These are phyloP conservation scores for Bipolaris cookei DNA, from an alignment of 2,329 filamentous ascomycete species.

Conservation along the genomic window DNA sequence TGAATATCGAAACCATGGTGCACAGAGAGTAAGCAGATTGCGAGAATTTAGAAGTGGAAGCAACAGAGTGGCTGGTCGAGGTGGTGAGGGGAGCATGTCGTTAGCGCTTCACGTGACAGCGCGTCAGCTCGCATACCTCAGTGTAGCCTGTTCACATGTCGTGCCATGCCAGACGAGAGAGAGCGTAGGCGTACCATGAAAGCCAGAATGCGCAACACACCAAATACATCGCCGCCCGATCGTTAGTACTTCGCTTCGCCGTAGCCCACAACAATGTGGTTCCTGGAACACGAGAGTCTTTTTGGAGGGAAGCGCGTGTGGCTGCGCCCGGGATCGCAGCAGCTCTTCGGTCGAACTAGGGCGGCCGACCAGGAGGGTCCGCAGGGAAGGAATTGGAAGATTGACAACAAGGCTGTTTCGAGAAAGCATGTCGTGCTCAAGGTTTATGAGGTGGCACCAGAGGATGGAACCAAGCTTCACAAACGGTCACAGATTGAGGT, in stretches of 20 bases:
- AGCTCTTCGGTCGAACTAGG: constrained; percentile 82
- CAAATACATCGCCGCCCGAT: neutral
- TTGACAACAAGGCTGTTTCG: constrained; percentile 83
- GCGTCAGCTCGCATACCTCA: constrained; percentile 10
- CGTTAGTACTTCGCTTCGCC: neutral
- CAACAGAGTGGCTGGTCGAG: neutral
- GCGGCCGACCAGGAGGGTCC: constrained; percentile 58
- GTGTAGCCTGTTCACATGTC: constrained; percentile 2
- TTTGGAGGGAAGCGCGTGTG: constrained; percentile 72
- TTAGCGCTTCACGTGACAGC: constrained; percentile 18
- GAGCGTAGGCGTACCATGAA: neutral
- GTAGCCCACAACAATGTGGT: constrained; percentile 54
- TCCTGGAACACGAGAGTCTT: constrained; percentile 62
- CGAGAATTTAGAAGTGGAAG: neutral
- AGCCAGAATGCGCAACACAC: constrained; percentile 2
- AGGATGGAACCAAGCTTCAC: constrained; percentile 69
- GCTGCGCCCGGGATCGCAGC: constrained; percentile 83
- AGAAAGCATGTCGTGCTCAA: constrained; percentile 84
- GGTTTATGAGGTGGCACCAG: constrained; percentile 68
- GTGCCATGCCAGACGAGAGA: neutral
- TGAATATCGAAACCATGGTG: neutral
- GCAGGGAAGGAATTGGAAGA: constrained; percentile 55
- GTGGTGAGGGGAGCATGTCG: neutral
- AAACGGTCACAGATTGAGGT: constrained; percentile 73
- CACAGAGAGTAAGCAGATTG: neutral